Evolutionary conservation across 1,284 basidiomycete genomes (phyloP).

Genomic region (Ganoderma leucocontextum): DNA sequence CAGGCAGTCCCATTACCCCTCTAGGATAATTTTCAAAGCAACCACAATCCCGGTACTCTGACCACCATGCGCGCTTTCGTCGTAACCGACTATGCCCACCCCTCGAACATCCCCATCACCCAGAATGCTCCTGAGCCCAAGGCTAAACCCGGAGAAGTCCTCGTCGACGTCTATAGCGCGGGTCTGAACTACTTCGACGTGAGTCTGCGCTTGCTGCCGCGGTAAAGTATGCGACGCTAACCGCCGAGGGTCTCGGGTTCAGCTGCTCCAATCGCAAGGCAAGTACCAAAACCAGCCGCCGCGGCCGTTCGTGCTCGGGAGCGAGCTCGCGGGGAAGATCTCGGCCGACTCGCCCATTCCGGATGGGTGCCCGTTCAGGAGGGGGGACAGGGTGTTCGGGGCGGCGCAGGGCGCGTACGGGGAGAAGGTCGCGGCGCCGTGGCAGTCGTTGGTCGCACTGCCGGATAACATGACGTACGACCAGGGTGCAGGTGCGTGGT

Average conservation of each 20-base stretch:
- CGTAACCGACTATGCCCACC: conserved; percentile 77
- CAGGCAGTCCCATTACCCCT: background rate
- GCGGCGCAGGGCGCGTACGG: conserved; percentile 84
- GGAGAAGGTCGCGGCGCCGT: conserved; percentile 70
- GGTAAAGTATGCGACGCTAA: too few species aligned
- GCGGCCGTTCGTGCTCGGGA: conserved; percentile 84
- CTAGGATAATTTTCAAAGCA: background rate
- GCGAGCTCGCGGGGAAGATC: conserved; percentile 89
- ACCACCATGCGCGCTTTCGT: conserved; percentile 81
- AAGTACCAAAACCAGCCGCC: conserved; percentile 89
- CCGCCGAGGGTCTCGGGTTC: background rate
- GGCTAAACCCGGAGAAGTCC: conserved; percentile 64
- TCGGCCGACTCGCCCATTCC: conserved; percentile 83
- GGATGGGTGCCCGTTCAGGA: conserved; percentile 79
- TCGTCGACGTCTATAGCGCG: conserved; percentile 85
- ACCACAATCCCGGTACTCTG: background rate
- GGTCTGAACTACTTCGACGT: conserved; percentile 86
- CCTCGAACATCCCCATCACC: conserved; percentile 69
- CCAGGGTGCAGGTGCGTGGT: conserved; percentile 66
- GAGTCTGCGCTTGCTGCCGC: conserved; percentile 28
- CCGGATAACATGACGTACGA: conserved; percentile 73
- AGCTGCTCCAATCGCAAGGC: conserved; percentile 89
- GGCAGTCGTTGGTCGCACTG: conserved; percentile 60
- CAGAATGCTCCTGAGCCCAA: conserved; percentile 69
- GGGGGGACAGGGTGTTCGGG: conserved; percentile 92